Base-by-base conservation (phyloP, 2,329 filamentous ascomycete species). In the Colletotrichum sp. region DNA sequence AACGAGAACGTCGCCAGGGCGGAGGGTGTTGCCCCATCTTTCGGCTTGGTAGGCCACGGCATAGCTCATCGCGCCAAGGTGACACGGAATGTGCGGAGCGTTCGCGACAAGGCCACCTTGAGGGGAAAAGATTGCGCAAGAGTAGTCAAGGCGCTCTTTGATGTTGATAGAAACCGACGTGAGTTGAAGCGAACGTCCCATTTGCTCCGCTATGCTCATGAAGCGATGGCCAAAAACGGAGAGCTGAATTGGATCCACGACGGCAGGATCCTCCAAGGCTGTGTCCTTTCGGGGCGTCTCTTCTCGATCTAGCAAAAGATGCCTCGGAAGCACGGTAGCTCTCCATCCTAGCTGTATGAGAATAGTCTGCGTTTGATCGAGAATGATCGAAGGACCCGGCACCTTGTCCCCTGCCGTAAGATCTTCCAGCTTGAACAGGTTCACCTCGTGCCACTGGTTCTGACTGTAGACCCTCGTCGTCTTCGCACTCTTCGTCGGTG, bases 121-220 rank as follows among this genome's bases (percentile, higher is more conserved):
- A 1, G 86, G 84, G 0, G 84, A 84, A 75, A 87, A 87, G n/a
- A 87, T 80, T 8, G 86, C 86, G 36, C 86, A 87, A 0, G 84
- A 86, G 72, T 86, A 87, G 79, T 87, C 85, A 1, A 87, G 80
- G 4, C 86, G 82, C 71, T 87, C 85, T 69, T 85, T 86, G 76
- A 87, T 87, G 61, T 85, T 87, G n/a, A 87, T 89, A 1, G 88
- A 90, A 10, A 91, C 88, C 0, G 87, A 87, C 0, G 89, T 91
- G 78, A 89, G 88, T 67, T 91, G 89, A 13, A 91, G 81, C 0
- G 89, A 90, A 6, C 87, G 87, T 36, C 89, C 89, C 89, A 91
- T 91, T 76, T 91, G 89, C 75, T 91, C 89, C 1, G 89, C 89
- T 22, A 91, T 90, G 6, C 88, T 87, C 89, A 91, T 91, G 82